Evolutionary conservation across 768 basidiomycete genomes (phyloP), one percentile per base, ranked within the genome.

Genomic region (Chalciporus chontae): DNA sequence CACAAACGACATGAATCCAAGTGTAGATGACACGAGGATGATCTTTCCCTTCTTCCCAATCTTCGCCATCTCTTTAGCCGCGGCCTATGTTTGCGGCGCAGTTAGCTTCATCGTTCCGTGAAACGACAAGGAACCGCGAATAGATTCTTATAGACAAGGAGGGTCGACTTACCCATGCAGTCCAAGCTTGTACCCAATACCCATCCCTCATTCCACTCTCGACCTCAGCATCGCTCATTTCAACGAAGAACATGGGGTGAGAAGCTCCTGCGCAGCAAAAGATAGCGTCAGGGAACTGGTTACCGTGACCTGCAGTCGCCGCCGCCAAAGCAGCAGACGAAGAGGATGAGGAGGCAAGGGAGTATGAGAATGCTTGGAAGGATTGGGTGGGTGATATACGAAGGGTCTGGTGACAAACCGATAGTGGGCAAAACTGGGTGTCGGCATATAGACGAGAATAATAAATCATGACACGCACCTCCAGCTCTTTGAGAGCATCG

Each of bases 251-350:
- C 54, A 77, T 78, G 0, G 94, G 93, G 21, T 73, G 75, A 1
- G 84, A 63, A 36, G 71, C 73, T 11, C 94, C 94, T 0, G 93
- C 93, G 56, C 91, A 93, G 8, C 83, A 68, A 63, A 94, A 87
- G 21, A 90, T 67, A 1, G 84, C 83, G 47, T 94, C 89, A 3
- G 94, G 92, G 3, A 76, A 77, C 29, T 71, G 65, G 0, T 84
- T 83, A 6, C 67, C 74, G 56, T 81, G 77, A 0, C 77, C 70
- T 2, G 65, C 69, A 43, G 79, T 79, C 0, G 82, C 88, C 9
- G 77, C 73, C 13, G 80, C 73, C 19, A 95, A 67, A 0, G 91
- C 90, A 1, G 76, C 75, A 0, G 70, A 63, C 4, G 93, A 81
- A 0, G 74, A 71, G 9, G 69, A 60, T 1, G 79, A 74, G 0